Evolutionary conservation across 2,329 filamentous ascomycete species (phyloP), one percentile per base, ranked within the genome.

Genomic region (Pseudocercospora cruenta): DNA sequence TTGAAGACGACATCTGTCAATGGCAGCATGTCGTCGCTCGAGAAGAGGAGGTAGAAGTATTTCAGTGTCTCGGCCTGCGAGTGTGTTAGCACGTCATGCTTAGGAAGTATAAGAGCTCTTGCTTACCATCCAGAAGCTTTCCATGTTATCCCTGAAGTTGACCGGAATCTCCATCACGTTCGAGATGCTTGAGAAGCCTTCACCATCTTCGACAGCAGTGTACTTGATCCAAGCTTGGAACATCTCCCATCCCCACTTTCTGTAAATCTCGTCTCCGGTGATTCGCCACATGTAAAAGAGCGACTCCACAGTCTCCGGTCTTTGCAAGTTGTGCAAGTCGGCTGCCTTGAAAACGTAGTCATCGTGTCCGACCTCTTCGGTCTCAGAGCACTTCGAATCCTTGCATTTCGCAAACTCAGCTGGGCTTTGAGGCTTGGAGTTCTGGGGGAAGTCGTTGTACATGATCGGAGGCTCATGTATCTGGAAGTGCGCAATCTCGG

Each of bases 281-380:
- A 99, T 96, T 69, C 95, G 90, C 91, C 94, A 99, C 93, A 99
- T 96, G 82, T 98, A 97, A 75, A 99, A 94, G 67, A 99, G 82
- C 66, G 90, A 94, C 82, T 99, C 95, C n/a, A 97, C 90, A 0
- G 95, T 97, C 82, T 99, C 95, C 0, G 95, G 95, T 33, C 95
- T 88, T 80, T 98, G 95, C 36, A 99, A 84, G 76, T 99, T 99
- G 81, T 98, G 95, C 60, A 86, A 82, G 78, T 99, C 95, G n/a
- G 88, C 85, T n/a, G 82, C 73, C 76, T 96, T 92, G 75, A 99
- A 89, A 16, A 87, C 81, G 73, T 91, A 94, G 76, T 98, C 95
- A 64, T 89, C 80, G 67, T 88, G 88, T 91, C 93, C 73, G 0
- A 72, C 65, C 10, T 70, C 96, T 60, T 82, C 77, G 0, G 88